phyloP scores from a whole-genome alignment of 257 asterid genomes.

The Plantago elongata region DNA sequence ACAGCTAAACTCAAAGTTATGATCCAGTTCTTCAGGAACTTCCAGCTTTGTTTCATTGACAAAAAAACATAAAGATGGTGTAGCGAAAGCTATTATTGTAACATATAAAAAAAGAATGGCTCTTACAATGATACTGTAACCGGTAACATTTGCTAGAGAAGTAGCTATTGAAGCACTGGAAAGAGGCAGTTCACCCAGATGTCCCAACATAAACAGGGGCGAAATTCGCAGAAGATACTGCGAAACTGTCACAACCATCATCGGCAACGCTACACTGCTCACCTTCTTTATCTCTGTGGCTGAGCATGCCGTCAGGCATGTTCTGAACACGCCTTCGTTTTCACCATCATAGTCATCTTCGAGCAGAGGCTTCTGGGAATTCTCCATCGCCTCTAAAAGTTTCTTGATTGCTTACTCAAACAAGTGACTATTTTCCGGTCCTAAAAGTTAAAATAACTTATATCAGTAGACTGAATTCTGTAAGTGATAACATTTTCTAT shows the following conservation, averaged over 20 bases:
- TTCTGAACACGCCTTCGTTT: background rate
- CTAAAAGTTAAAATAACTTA: too few species aligned
- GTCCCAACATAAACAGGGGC: constrained; percentile 67
- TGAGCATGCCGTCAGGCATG: background rate
- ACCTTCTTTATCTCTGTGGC: constrained; percentile 47
- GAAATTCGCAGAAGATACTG: constrained; percentile 50
- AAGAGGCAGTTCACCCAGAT: constrained; percentile 47
- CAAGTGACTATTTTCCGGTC: too few species aligned
- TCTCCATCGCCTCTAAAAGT: too few species aligned
- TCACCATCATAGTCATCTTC: background rate
- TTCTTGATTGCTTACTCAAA: too few species aligned
- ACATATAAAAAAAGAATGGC: background rate
- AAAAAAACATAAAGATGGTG: background rate
- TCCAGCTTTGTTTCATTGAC: background rate
- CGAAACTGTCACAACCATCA: constrained; percentile 50
- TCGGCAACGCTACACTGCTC: constrained; percentile 54
- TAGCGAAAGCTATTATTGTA: background rate
- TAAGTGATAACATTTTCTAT: too few species aligned
- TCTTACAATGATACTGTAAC: constrained; percentile 57
- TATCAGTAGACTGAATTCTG: too few species aligned
- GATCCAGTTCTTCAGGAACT: background rate
- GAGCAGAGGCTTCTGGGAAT: constrained; percentile 4
- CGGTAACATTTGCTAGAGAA: constrained; percentile 50
- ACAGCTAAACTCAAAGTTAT: background rate
- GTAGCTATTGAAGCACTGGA: constrained; percentile 67